Evolutionary conservation across 768 basidiomycete genomes (phyloP).

Genomic region (Saitozyma podzolica): DNA sequence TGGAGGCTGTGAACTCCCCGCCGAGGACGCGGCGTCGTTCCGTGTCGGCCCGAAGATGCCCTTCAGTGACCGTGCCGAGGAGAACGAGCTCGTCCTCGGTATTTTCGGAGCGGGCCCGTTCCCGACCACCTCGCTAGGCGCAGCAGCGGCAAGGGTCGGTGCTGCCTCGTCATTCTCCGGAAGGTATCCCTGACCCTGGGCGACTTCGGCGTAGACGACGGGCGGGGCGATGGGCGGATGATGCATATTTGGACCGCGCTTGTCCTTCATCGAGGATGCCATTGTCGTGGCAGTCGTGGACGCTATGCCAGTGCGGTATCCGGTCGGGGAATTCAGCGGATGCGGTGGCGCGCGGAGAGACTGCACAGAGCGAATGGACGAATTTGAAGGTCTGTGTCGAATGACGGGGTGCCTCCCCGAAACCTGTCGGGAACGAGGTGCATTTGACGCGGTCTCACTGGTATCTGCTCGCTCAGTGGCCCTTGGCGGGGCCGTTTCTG

Average conservation of each 20-base stretch:
- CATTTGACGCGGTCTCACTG: no score
- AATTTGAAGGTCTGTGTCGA: constrained; percentile 39
- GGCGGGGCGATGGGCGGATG: constrained; percentile 42
- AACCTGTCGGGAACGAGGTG: constrained; percentile 21
- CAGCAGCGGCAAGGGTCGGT: background rate
- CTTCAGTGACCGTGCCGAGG: constrained; percentile 3
- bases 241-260: constrained; percentile 33
- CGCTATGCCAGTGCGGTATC: constrained; percentile 24
- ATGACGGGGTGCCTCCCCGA: constrained; percentile 10
- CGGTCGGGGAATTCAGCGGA: constrained; percentile 45
- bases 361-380: constrained; percentile 45
- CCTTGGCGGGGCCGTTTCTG: constrained; percentile 4
- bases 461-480: background rate
- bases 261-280: constrained; percentile 25
- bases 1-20: constrained; percentile 9
- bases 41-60: background rate
- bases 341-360: constrained; percentile 46
- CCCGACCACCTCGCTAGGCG: no score
- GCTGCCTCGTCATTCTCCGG: constrained; percentile 16
- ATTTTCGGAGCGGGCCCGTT: no score
- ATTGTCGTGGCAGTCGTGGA: constrained; percentile 20
- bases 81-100: constrained; percentile 3
- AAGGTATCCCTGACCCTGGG: constrained; percentile 30
- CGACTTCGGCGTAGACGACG: constrained; percentile 29
- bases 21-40: background rate